Conservation (phyloP, 2,329 filamentous ascomycete species). For the Drechslerella coelobrocha region DNA sequence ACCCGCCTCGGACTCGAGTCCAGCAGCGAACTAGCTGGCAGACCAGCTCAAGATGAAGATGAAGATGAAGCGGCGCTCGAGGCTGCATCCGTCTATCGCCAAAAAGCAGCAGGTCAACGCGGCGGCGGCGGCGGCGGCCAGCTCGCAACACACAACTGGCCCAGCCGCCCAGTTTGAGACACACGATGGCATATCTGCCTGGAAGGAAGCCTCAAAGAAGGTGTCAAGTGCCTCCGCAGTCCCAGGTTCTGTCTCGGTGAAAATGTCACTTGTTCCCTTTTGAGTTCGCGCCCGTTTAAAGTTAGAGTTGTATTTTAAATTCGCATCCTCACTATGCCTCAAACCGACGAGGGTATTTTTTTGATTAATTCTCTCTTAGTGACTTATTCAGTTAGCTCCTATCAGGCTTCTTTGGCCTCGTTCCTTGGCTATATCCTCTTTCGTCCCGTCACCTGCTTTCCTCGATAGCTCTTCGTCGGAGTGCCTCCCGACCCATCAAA, state of each 20-base stretch:
- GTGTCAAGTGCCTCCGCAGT: too few relatives aligned
- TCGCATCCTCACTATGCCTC: background rate
- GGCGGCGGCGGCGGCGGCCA: too few relatives aligned
- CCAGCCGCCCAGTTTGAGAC: too few relatives aligned
- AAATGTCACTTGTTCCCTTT: too few relatives aligned
- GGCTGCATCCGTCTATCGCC: background rate
- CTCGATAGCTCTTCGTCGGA: conserved; percentile 38
- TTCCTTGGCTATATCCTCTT: conserved; percentile 8
- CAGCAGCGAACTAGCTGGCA: background rate
- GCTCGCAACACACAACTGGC: too few relatives aligned
- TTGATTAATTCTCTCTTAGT: conserved; percentile 41
- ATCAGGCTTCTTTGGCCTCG: background rate
- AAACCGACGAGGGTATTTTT: conserved; percentile 5
- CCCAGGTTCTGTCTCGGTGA: too few relatives aligned
- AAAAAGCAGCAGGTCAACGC: background rate
- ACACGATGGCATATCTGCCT: too few relatives aligned
- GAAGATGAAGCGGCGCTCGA: too few relatives aligned
- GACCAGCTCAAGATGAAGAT: background rate
- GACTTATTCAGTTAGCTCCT: conserved; percentile 25
- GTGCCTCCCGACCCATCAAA: conserved; percentile 41
- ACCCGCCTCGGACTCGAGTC: conserved; percentile 26
- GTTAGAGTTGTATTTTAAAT: too few relatives aligned
- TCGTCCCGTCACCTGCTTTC: conserved; percentile 42
- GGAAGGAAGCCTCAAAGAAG: too few relatives aligned
- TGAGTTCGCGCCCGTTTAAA: too few relatives aligned